These are phyloP conservation scores for Skeletonema costatum DNA, from an alignment of 108 stramenopile genomes.

Conservation along the genomic window DNA sequence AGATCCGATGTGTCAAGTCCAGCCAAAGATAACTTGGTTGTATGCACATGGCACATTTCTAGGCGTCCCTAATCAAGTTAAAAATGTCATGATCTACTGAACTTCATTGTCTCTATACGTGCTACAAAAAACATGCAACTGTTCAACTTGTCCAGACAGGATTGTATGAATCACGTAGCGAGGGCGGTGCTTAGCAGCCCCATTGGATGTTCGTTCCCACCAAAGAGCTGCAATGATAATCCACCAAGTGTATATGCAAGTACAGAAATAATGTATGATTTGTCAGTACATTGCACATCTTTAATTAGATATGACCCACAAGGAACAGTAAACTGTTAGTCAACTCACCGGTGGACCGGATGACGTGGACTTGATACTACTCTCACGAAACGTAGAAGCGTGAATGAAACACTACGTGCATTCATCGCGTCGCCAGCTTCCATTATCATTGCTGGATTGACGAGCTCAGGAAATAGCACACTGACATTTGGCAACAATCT, in stretches of 20 bases:
- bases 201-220: conserved; percentile 55
- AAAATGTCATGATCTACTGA: no score
- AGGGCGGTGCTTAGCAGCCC: conserved; percentile 35
- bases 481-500: no score
- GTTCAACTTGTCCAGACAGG: conserved; percentile 24
- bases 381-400: conserved; percentile 26
- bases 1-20: not conserved
- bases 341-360: conserved; percentile 16
- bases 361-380: conserved; percentile 15
- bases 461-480: no score
- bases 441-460: no score
- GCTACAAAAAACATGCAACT: not conserved
- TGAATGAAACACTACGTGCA: not conserved
- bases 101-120: no score
- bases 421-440: no score
- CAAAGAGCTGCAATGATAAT: conserved; percentile 11
- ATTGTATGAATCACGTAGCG: conserved; percentile 15
- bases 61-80: not conserved
- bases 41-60: not conserved
- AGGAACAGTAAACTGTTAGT: no score
- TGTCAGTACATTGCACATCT: no score
- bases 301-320: no score
- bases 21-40: conserved; percentile 13
- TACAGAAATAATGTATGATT: no score
- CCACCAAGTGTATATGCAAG: no score